These are phyloP conservation scores for Calonectria pteridis DNA, from an alignment of 2,329 filamentous ascomycete species.

Conservation along the genomic window DNA sequence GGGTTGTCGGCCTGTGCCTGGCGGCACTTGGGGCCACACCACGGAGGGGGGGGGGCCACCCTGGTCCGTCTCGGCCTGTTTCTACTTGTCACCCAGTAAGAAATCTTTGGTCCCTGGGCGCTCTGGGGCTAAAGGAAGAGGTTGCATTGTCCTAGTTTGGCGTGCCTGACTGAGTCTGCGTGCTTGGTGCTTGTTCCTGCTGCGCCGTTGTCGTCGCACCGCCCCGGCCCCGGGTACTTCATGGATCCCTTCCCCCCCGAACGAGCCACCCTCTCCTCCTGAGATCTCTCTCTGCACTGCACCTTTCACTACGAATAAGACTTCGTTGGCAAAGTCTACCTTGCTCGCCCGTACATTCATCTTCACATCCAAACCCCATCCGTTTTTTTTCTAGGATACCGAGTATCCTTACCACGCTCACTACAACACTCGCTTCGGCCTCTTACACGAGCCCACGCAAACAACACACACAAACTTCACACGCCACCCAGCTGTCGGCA, in stretches of 20 bases:
- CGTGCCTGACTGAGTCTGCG: slow-evolving; percentile 14
- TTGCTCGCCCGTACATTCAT: slow-evolving; percentile 42
- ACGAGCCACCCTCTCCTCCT: slow-evolving; percentile 17
- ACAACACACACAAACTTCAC: slow-evolving; percentile 20
- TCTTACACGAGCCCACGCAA: slow-evolving; percentile 32
- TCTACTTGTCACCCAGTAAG: slow-evolving; percentile 23
- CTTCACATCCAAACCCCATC: slow-evolving; percentile 34
- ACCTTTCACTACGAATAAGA: slow-evolving; percentile 44
- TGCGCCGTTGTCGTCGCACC: slow-evolving; percentile 27
- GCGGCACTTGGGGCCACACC: slow-evolving; percentile 23
- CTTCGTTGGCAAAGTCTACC: slow-evolving; percentile 71
- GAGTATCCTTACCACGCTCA: slow-evolving; percentile 38
- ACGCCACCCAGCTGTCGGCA: slow-evolving; percentile 19
- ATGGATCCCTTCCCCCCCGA: slow-evolving; percentile 35
- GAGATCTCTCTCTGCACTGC: slow-evolving; percentile 37
- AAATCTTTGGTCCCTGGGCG: slow-evolving; percentile 15
- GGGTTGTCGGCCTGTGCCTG: slow-evolving; percentile 25
- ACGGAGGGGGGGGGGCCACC: background rate
- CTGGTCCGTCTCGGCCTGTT: slow-evolving; percentile 29
- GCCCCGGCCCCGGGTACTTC: slow-evolving; percentile 37
- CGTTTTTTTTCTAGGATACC: slow-evolving; percentile 40
- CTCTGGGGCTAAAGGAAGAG: slow-evolving; percentile 13
- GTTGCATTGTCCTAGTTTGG: slow-evolving; percentile 13
- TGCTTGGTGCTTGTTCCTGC: slow-evolving; percentile 28
- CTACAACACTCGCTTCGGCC: slow-evolving; percentile 28